Evolutionary conservation across 352 stramenopile genomes (phyloP).

Genomic region (Globisporangium megalacanthum): DNA sequence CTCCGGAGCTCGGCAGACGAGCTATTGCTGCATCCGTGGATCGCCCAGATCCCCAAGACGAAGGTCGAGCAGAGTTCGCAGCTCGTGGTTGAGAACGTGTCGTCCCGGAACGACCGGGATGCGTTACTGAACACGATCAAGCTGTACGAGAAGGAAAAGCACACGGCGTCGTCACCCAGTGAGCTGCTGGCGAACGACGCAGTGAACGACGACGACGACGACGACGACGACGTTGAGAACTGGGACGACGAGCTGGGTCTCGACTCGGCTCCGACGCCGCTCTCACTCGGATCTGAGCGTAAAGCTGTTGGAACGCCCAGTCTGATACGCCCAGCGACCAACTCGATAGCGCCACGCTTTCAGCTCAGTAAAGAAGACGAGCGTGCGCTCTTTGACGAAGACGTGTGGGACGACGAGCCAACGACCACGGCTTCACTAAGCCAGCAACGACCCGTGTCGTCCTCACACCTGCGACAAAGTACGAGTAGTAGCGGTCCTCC

Average conservation of each 20-base stretch:
- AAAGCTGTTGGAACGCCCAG: too few species aligned
- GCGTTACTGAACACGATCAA: slow-evolving; percentile 85
- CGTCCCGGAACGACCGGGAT: slow-evolving; percentile 68
- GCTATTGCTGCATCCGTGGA: slow-evolving; percentile 88
- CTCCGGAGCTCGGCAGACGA: slow-evolving; percentile 78
- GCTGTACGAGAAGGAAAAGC: slow-evolving; percentile 60
- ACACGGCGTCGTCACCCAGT: too few species aligned
- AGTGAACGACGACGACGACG: slow-evolving; percentile 21
- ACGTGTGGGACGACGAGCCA: slow-evolving; percentile 59
- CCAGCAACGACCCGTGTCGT: too few species aligned
- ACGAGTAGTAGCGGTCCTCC: neutral
- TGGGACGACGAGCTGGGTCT: slow-evolving; percentile 84
- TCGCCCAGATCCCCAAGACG: slow-evolving; percentile 82
- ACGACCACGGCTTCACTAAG: neutral
- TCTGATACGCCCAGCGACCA: too few species aligned
- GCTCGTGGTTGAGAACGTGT: slow-evolving; percentile 68
- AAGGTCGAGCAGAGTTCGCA: slow-evolving; percentile 87
- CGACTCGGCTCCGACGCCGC: slow-evolving; percentile 29
- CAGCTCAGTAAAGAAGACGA: slow-evolving; percentile 78
- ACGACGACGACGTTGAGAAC: slow-evolving; percentile 55
- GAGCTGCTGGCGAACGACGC: too few species aligned
- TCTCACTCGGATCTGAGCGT: slow-evolving; percentile 12
- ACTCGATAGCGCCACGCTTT: slow-evolving; percentile 19
- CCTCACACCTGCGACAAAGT: too few species aligned
- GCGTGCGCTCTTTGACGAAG: slow-evolving; percentile 56